Base-by-base conservation (phyloP, 306 rosid genomes). In the Arachis stenosperma region DNA sequence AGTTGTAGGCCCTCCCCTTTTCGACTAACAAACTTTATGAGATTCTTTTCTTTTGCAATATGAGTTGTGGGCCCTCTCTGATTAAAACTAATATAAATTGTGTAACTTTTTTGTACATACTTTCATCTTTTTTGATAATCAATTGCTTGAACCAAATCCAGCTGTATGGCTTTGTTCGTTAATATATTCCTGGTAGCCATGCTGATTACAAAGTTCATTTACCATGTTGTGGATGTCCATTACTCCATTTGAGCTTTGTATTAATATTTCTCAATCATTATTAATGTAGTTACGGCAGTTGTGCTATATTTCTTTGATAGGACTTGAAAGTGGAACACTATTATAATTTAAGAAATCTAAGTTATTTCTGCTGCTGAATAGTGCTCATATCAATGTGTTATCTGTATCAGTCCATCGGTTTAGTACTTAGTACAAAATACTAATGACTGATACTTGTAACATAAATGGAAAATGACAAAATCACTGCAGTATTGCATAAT, bases 211-310 rank as follows among this genome's bases (percentile, higher is more conserved):
- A 65, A 36, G 41, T 14, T 62, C 54, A 0, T 48, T 48, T 59
- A 56, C 9, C 43, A 73, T 14, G 5, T 71, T 76, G 56, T 61
- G 48, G 58, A 40, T 66, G 54, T 30, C 52, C 60, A 71, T 43
- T 43, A 6, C 47, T 43, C 50, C 3, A 7, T 61, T 58, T 74
- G 55, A 27, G 65, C 52, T 74, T 78, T 62, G 30, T 67, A 2
- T 76, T 43, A 17, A 36, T 44, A 8, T 9, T 67, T 58, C 67
- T 17, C 60, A 61, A 73, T 53, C 61, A 61, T 5, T 54, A 36
- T 48, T 3, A 9, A 42, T 14, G 61, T 44, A 41, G 15, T 69
- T 57, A 48, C 51, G 71, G 51, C 73, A 61, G 69, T 10, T 62
- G 17, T 55, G 55, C 59, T 14, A 2, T 62, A 62, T 54, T 69